Base-by-base conservation (phyloP, 495 filamentous ascomycete genomes). In the Neurospora sp. region DNA sequence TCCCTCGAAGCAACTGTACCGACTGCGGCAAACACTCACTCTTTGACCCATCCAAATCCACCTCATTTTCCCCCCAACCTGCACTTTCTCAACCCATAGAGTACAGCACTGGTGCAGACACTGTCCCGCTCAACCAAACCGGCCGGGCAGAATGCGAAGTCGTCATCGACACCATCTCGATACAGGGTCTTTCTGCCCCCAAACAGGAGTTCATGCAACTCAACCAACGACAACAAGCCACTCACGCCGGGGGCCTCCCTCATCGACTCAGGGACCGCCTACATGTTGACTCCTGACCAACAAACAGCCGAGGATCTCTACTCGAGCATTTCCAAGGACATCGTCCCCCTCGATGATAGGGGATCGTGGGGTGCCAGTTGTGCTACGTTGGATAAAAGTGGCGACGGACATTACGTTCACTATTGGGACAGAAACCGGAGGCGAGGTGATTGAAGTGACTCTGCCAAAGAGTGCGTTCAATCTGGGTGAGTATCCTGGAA, bases 281-380 rank as follows among this genome's bases (percentile, higher is more conserved):
- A 69, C 72, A 75, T 79, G 31, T n/a, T 77, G 39, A 70, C 72
- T 14, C 78, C 79, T 2, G 78, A 79, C 71, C 23, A 39, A 11
- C 16, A 73, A 40, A 78, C 77, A 2, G 73, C 79, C 0, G 27
- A 23, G 20, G 73, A 76, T 31, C 37, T 81, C n/a, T 81, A 81
- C 71, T 72, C 41, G 11, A 37, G 54, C 18, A 72, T 80, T 16
- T 78, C 78, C n/a, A 20, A 12, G 16, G 31, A 70, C 14, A 80
- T 81, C 37, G 11, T 18, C 18, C 77, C 72, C 2, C 70, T 81
- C 38, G 78, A 79, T 46, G 60, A 73, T 4, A 23, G 40, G 0
- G 78, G 78, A 2, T 60, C 73, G 4, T 81, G 77, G 78, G 78
- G 79, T 23, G 77, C 76, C 10, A 39, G 72, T 8, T 80, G 77